Conservation (phyloP, 2,329 filamentous ascomycete species). For the Clathrospora elynae region DNA sequence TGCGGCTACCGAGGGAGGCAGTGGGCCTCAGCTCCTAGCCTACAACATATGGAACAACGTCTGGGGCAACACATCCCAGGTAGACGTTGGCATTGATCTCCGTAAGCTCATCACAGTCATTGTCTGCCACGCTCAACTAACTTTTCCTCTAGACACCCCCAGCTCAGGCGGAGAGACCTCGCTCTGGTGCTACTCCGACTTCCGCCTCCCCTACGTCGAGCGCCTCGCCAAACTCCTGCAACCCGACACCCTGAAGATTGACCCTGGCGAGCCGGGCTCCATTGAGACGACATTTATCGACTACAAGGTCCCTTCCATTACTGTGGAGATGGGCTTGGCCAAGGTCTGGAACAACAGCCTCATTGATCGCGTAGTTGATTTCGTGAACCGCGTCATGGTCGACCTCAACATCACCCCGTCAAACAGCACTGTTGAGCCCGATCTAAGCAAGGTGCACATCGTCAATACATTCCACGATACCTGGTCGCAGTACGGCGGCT, state of each 20-base stretch:
- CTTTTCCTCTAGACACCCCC: constrained; percentile 35
- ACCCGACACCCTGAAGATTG: constrained; percentile 50
- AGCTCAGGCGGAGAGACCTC: constrained; percentile 46
- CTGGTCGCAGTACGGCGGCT: constrained; percentile 34
- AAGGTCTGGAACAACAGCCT: constrained; percentile 47
- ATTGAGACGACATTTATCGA: constrained; percentile 50
- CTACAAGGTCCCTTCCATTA: constrained; percentile 45
- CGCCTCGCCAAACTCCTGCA: constrained; percentile 48
- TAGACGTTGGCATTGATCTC: constrained; percentile 49
- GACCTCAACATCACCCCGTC: constrained; percentile 31
- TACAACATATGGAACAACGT: constrained; percentile 49
- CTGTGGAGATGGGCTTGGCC: constrained; percentile 48
- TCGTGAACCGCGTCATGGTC: constrained; percentile 32
- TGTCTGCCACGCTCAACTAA: neutral
- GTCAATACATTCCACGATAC: constrained; percentile 38
- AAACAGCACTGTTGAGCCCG: constrained; percentile 38
- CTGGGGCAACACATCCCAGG: constrained; percentile 47
- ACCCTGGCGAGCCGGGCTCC: constrained; percentile 47
- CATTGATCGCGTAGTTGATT: constrained; percentile 43
- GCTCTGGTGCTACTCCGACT: constrained; percentile 50
- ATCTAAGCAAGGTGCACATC: constrained; percentile 42
- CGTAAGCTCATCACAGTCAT: constrained; percentile 15
- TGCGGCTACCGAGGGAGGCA: constrained; percentile 32
- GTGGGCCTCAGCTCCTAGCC: constrained; percentile 34
- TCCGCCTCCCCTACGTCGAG: constrained; percentile 45